Conservation (phyloP, 257 asterid species). For the Nicotiana noctiflora region DNA sequence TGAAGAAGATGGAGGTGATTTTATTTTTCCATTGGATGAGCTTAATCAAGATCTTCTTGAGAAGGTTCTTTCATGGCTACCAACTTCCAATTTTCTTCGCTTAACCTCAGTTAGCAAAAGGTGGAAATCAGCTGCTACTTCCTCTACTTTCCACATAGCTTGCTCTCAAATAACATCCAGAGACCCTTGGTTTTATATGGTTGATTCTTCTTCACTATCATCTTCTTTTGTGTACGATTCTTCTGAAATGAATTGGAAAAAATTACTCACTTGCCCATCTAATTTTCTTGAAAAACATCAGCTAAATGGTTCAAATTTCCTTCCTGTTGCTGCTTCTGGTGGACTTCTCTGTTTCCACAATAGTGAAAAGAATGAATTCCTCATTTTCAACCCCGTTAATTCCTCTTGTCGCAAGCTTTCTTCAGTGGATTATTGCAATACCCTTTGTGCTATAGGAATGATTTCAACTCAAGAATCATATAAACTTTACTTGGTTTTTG, state of each 20-base stretch:
- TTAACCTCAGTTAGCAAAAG: constrained; percentile 59
- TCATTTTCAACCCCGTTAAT: constrained; percentile 53
- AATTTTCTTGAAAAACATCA: not conserved
- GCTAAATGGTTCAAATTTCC: constrained; percentile 15
- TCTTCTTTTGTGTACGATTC: constrained; percentile 53
- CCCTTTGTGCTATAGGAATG: constrained; percentile 57
- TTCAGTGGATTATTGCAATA: constrained; percentile 3
- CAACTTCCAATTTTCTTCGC: constrained; percentile 57
- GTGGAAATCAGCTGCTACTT: constrained; percentile 62
- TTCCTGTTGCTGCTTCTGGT: constrained; percentile 76
- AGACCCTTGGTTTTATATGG: constrained; percentile 79
- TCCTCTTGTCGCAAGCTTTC: constrained; percentile 25
- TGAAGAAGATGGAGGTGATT: constrained; percentile 4
- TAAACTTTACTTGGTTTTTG: constrained; percentile 39
- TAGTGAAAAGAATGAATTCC: constrained; percentile 21
- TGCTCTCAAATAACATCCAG: constrained; percentile 54
- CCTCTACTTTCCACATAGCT: constrained; percentile 55
- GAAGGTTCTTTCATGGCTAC: constrained; percentile 72
- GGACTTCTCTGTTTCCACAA: constrained; percentile 58
- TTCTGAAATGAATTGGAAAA: constrained; percentile 61
- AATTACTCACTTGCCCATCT: constrained; percentile 25
- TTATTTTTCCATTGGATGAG: constrained; percentile 38
- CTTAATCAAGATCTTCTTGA: constrained; percentile 88
- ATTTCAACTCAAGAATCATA: constrained; percentile 26
- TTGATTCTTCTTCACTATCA: constrained; percentile 36